These are phyloP conservation scores for Triticum urartu DNA, from an alignment of 176 grass and related monocot genomes.

Conservation along the genomic window DNA sequence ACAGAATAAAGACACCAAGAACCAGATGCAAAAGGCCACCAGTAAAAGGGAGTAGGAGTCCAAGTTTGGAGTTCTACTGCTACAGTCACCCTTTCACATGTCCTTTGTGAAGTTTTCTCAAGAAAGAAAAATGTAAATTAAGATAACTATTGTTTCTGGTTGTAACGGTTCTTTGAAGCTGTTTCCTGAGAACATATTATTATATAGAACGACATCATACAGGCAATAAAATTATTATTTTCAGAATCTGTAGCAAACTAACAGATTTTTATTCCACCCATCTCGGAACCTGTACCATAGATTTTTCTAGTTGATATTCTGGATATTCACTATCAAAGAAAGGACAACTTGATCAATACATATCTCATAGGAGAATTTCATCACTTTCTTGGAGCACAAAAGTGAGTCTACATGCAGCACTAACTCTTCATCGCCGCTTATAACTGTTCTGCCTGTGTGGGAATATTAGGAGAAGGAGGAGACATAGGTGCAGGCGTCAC, in stretches of 20 bases:
- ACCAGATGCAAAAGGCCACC: background rate
- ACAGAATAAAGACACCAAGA: constrained; percentile 10
- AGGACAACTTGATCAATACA: constrained; percentile 10
- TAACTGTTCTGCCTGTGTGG: constrained; percentile 47
- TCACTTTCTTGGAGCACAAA: constrained; percentile 6
- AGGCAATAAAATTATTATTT: background rate
- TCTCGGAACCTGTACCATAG: background rate
- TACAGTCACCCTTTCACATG: background rate
- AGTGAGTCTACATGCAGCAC: constrained; percentile 25
- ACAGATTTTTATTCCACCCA: constrained; percentile 5
- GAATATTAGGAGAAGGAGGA: constrained; percentile 17
- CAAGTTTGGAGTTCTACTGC: background rate
- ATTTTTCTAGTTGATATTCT: background rate
- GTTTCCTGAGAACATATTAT: background rate
- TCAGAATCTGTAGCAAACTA: background rate
- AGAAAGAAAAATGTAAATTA: background rate
- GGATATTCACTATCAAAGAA: constrained; percentile 13
- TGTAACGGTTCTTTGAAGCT: constrained; percentile 5
- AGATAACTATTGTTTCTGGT: background rate
- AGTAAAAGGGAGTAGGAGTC: background rate
- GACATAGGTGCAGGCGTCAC: constrained; percentile 9
- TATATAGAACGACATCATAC: background rate
- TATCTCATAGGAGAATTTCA: constrained; percentile 16
- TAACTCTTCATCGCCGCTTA: constrained; percentile 38
- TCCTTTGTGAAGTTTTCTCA: background rate